Evolutionary conservation across 768 basidiomycete species (phyloP), one percentile per base, ranked within the genome.

Genomic region (Boletus reticulatus): DNA sequence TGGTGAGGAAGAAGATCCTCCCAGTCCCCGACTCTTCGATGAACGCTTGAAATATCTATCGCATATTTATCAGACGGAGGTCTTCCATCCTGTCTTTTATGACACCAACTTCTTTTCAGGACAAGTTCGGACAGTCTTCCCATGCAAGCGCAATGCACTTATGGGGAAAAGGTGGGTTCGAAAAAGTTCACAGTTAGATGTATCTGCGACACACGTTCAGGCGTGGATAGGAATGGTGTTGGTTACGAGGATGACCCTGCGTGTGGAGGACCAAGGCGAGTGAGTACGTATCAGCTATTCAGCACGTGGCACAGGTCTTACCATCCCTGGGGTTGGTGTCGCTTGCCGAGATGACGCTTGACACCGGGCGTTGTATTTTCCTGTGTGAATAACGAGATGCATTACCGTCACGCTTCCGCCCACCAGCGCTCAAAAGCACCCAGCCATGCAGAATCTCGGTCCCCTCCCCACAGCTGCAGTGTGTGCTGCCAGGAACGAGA

Each of bases 321-420:
- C 52, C 34, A 22, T 56, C 38, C 57, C 48, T 48, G 31, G 43
- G 17, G 48, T 8, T 11, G 34, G 50, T 37, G 14, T 57, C 7
- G 32, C 39, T 24, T 51, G 55, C 58, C 58, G 58, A 58, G 38
- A 52, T 61, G 64, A 62, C 58, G 59, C 53, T 13, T 59, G 65
- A 63, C 69, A 70, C 7, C 36, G 43, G 48, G 27, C 56, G 27
- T 60, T 38, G 62, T 34, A 39, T 42, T 52, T 67, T 66, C 54
- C 69, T 70, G 60, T 60, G 56, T 50, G 43, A 39, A 37, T 72
- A 58, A 68, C 69, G 69, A 60, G 53, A 67, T 39, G 48, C 6
- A 34, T 45, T 66, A 61, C 61, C 67, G 65, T 67, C 56, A 65
- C 55, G 55, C 29, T 16, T 43, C 63, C 46, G 36, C 41, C 43